Evolutionary conservation across 306 rosid species (phyloP).

Genomic region (Quercus aquifolioides): DNA sequence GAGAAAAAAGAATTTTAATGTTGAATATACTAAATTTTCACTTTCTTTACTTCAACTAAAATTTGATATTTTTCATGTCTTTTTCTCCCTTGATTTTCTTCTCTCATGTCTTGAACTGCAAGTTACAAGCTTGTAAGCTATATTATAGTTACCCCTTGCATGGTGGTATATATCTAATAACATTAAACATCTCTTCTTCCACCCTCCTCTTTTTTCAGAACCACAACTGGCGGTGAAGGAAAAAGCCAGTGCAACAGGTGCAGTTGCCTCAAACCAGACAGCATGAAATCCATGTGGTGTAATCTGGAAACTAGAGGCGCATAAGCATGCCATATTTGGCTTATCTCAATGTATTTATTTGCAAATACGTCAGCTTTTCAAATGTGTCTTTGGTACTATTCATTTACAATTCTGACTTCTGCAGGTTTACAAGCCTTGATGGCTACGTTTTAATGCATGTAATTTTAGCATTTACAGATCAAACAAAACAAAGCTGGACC

Average conservation of each 20-base stretch:
- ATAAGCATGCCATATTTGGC: background rate
- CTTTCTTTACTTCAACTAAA: background rate
- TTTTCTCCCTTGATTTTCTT: background rate
- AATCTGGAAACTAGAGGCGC: background rate
- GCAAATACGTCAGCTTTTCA: background rate
- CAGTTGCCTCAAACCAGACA: constrained; percentile 35
- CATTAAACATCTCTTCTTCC: background rate
- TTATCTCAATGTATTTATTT: background rate
- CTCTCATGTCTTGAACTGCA: background rate
- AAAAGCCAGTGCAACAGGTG: constrained; percentile 26
- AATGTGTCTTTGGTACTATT: background rate
- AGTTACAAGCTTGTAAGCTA: background rate
- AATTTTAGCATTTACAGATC: background rate
- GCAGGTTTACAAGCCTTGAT: background rate
- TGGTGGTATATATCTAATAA: background rate
- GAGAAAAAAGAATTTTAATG: background rate
- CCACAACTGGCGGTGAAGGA: constrained; percentile 49
- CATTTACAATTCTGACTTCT: background rate
- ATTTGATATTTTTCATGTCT: background rate
- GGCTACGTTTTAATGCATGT: background rate
- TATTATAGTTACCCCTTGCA: background rate
- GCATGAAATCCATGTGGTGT: constrained; percentile 7
- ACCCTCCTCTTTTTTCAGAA: constrained; percentile 29
- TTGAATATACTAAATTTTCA: background rate
- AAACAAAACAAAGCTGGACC: background rate